Conservation (phyloP, 768 basidiomycete species). For the Lactarius hatsudake region DNA sequence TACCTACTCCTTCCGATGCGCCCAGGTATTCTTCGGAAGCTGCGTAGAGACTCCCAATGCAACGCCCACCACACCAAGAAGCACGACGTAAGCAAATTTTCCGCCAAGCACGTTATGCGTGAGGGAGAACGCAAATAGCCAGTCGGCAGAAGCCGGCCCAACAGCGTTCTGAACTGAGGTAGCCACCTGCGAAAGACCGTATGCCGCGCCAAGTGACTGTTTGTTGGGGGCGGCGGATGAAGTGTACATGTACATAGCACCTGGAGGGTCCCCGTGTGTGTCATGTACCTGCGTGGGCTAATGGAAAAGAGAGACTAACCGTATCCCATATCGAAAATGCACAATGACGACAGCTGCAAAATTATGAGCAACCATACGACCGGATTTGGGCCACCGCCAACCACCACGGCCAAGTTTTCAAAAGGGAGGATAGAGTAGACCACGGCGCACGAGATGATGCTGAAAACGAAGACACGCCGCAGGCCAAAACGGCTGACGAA, state of each 20-base stretch:
- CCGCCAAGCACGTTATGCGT: slow-evolving; percentile 26
- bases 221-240: slow-evolving; percentile 60
- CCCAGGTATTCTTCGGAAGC: background rate
- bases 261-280: slow-evolving; percentile 36
- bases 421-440: slow-evolving; percentile 33
- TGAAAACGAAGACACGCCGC: slow-evolving; percentile 33
- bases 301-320: background rate
- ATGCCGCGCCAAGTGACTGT: slow-evolving; percentile 62
- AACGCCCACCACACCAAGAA: background rate
- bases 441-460: slow-evolving; percentile 30
- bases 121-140: slow-evolving; percentile 64
- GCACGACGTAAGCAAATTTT: background rate
- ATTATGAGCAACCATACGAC: background rate
- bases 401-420: background rate
- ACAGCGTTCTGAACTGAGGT: slow-evolving; percentile 39
- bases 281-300: background rate
- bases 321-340: background rate
- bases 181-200: slow-evolving; percentile 45
- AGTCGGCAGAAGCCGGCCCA: slow-evolving; percentile 58
- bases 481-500: slow-evolving; percentile 37
- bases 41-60: background rate
- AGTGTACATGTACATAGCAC: slow-evolving; percentile 69
- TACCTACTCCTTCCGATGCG: background rate
- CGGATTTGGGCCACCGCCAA: background rate
- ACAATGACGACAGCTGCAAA: background rate